Evolutionary conservation across 2,329 filamentous ascomycete genomes (phyloP).

Genomic region (Xylariaceae sp.): DNA sequence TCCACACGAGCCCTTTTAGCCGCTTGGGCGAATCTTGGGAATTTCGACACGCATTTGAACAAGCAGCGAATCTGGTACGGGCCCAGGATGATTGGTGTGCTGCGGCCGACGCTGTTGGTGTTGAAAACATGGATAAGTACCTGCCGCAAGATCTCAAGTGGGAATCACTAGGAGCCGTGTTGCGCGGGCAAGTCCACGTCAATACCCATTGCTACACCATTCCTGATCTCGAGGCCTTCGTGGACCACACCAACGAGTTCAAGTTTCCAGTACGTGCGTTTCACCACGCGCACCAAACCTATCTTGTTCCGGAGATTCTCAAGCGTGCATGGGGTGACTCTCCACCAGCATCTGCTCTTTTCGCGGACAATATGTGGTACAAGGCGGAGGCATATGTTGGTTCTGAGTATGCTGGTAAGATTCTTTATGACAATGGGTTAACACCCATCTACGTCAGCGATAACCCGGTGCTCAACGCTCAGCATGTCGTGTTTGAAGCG

Average conservation of each 20-base stretch:
- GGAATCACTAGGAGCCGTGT: slow-evolving; percentile 66
- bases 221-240: slow-evolving; percentile 71
- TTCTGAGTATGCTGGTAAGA: slow-evolving; percentile 70
- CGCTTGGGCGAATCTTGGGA: slow-evolving; percentile 73
- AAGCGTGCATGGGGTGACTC: slow-evolving; percentile 61
- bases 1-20: slow-evolving; percentile 61
- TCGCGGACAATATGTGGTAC: slow-evolving; percentile 76
- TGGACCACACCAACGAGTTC: slow-evolving; percentile 75
- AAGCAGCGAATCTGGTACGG: slow-evolving; percentile 61
- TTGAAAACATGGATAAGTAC: slow-evolving; percentile 59
- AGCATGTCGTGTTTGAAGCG: slow-evolving; percentile 71
- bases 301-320: slow-evolving; percentile 68
- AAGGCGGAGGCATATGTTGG: slow-evolving; percentile 70
- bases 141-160: slow-evolving; percentile 67
- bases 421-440: slow-evolving; percentile 68
- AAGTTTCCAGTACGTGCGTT: slow-evolving; percentile 70
- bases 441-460: slow-evolving; percentile 73
- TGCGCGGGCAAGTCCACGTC: slow-evolving; percentile 71
- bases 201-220: slow-evolving; percentile 77
- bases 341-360: slow-evolving; percentile 65
- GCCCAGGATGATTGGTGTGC: slow-evolving; percentile 73
- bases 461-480: slow-evolving; percentile 72
- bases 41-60: slow-evolving; percentile 71
- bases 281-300: slow-evolving; percentile 73
- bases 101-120: slow-evolving; percentile 56